Conservation (phyloP, 371 early-diverging fungal species). For the Circinella umbellata region DNA sequence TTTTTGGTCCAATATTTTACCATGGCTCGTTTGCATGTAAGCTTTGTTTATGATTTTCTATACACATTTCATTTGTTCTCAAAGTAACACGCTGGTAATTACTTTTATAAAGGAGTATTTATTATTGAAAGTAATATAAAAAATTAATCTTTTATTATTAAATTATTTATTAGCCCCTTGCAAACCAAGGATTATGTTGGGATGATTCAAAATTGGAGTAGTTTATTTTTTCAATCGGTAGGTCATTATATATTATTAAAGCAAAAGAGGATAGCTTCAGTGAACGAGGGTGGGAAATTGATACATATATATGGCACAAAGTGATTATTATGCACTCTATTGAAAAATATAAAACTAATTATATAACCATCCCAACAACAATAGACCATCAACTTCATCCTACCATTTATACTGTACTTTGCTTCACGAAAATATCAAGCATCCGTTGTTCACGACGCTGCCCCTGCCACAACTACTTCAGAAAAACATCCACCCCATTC, state of each 20-base stretch:
- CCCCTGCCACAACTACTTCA: not conserved
- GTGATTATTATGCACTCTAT: too few relatives aligned
- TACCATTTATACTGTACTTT: conserved; percentile 78
- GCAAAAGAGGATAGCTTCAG: not conserved
- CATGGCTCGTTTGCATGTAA: conserved; percentile 67
- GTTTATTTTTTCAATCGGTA: conserved; percentile 55
- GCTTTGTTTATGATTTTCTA: conserved; percentile 17
- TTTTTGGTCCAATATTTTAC: conserved; percentile 66
- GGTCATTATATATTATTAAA: not conserved
- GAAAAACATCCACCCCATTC: not conserved
- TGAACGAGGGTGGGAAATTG: too few relatives aligned
- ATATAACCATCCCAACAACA: not conserved
- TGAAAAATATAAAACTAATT: too few relatives aligned
- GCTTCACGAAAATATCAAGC: conserved; percentile 54
- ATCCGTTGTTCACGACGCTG: conserved; percentile 26
- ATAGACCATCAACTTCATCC: conserved; percentile 76
- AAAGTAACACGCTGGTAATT: too few relatives aligned
- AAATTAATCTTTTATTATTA: too few relatives aligned
- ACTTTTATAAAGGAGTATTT: too few relatives aligned
- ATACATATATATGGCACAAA: too few relatives aligned
- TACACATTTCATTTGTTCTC: not conserved
- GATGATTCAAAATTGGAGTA: conserved; percentile 50
- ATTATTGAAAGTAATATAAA: too few relatives aligned
- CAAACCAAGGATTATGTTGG: conserved; percentile 45
- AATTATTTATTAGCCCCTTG: conserved; percentile 29